phyloP scores from a whole-genome alignment of 805 yeast genomes.

The Monosporozyma aquatica region DNA sequence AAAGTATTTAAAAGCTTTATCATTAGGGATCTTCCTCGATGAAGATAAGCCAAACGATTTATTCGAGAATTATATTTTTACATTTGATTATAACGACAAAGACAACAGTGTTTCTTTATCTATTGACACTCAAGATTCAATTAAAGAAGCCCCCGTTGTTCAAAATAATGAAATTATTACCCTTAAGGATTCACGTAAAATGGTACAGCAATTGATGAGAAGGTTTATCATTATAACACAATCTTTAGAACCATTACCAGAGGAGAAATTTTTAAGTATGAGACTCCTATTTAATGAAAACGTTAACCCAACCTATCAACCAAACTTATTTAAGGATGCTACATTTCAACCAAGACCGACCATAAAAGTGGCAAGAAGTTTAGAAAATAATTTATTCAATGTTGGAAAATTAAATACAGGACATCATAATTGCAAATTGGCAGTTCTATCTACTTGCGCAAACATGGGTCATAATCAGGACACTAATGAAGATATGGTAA shows the following conservation, averaged over 20 bases:
- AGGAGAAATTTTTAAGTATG: slow-evolving; percentile 38
- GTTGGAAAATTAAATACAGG: slow-evolving; percentile 29
- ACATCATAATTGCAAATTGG: slow-evolving; percentile 26
- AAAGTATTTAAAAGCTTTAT: slow-evolving; percentile 37
- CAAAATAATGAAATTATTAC: slow-evolving; percentile 15
- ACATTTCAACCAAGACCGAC: slow-evolving; percentile 30
- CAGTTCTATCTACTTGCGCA: slow-evolving; percentile 24
- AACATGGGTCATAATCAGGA: slow-evolving; percentile 7
- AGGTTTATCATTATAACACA: slow-evolving; percentile 47
- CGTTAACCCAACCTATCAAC: slow-evolving; percentile 42
- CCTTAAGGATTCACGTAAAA: slow-evolving; percentile 33
- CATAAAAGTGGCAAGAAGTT: slow-evolving; percentile 22
- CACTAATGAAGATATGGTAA: neutral
- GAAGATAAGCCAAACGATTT: slow-evolving; percentile 35
- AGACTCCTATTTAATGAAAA: slow-evolving; percentile 40
- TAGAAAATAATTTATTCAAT: neutral
- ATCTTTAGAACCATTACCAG: slow-evolving; percentile 43
- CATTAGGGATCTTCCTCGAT: slow-evolving; percentile 39
- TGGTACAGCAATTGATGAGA: slow-evolving; percentile 41
- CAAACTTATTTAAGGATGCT: slow-evolving; percentile 40
- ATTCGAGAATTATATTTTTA: slow-evolving; percentile 44
- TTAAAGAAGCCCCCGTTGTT: slow-evolving; percentile 10
- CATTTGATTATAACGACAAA: slow-evolving; percentile 34
- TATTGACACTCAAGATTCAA: slow-evolving; percentile 12
- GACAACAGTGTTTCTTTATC: slow-evolving; percentile 19